A percentile compares a stretch with the other conserved stretches of the same genome.
Evolutionary conservation across 2,329 filamentous ascomycete genomes (phyloP).

Genomic region (Ramichloridium luteum): DNA sequence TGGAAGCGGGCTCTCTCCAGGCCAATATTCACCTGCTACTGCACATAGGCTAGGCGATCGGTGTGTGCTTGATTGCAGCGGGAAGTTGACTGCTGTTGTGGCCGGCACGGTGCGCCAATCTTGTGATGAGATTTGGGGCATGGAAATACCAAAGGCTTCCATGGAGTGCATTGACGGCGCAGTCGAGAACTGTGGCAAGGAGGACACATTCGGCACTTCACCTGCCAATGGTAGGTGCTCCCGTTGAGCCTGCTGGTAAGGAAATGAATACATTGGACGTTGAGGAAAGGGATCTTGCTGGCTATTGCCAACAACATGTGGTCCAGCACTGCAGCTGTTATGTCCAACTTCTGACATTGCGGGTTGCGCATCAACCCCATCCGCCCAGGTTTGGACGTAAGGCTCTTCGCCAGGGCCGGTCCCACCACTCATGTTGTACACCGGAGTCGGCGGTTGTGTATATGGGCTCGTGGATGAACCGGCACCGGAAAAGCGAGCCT

Average conservation of each 20-base stretch:
- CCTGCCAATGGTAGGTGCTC: conserved; percentile 3
- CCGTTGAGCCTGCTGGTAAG: background rate
- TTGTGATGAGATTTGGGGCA: no score
- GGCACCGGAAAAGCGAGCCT: conserved; percentile 12
- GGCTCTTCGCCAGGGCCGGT: conserved; percentile 3
- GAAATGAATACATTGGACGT: background rate
- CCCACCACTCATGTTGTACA: conserved; percentile 8
- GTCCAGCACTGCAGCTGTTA: conserved; percentile 5
- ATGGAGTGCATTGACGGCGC: no score
- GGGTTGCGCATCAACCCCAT: conserved; percentile 9
- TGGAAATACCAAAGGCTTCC: no score
- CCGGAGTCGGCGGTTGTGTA: conserved; percentile 17
- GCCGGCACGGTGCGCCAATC: no score
- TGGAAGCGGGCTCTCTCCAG: conserved; percentile 10
- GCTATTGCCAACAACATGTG: conserved; percentile 7
- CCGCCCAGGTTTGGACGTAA: conserved; percentile 10
- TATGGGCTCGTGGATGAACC: conserved; percentile 12
- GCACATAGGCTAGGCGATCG: conserved; percentile 5
- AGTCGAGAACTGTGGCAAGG: no score
- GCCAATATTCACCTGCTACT: no score
- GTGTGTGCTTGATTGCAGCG: conserved; percentile 4
- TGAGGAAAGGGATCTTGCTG: background rate
- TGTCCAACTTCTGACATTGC: conserved; percentile 2
- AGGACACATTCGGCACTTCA: conserved; percentile 2
- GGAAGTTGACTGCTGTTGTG: background rate